Evolutionary conservation across 83 land plant genomes (phyloP).

Genomic region (Larix sibirica): DNA sequence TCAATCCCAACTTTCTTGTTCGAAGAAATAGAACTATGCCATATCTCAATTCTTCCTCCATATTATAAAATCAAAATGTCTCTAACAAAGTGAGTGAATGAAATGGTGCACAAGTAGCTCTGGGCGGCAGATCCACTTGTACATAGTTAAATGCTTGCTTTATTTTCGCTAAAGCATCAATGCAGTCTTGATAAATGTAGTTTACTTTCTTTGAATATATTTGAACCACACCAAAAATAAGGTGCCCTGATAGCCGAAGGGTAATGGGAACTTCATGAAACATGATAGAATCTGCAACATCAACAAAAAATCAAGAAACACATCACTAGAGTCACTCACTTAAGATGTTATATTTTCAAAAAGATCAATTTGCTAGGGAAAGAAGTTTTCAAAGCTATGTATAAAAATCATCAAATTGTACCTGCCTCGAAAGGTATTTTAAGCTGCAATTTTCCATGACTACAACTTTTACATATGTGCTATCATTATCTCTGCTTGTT

Average conservation of each 20-base stretch:
- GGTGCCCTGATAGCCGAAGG: constrained; percentile 36
- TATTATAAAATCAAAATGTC: constrained; percentile 81
- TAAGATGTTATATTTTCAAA: no score
- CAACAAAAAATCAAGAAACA: not conserved
- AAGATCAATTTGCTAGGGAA: no score
- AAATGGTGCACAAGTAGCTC: constrained; percentile 74
- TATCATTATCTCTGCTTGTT: no score
- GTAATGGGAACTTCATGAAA: constrained; percentile 16
- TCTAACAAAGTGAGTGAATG: constrained; percentile 85
- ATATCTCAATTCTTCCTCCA: constrained; percentile 43
- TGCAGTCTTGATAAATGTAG: constrained; percentile 82
- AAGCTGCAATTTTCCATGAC: no score
- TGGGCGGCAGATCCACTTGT: constrained; percentile 72
- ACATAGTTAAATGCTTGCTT: constrained; percentile 45
- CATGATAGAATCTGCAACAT: constrained; percentile 5
- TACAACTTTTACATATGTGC: no score
- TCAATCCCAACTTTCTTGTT: not conserved
- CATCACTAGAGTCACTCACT: no score
- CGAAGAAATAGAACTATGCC: constrained; percentile 9
- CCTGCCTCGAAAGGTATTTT: no score
- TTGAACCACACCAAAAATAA: constrained; percentile 88
- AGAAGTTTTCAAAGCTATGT: no score
- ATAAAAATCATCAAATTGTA: no score
- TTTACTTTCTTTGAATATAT: constrained; percentile 93
- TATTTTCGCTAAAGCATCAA: constrained; percentile 49